phyloP scores from a whole-genome alignment of 208 protist species.

The Tritrichomonas musculus region DNA sequence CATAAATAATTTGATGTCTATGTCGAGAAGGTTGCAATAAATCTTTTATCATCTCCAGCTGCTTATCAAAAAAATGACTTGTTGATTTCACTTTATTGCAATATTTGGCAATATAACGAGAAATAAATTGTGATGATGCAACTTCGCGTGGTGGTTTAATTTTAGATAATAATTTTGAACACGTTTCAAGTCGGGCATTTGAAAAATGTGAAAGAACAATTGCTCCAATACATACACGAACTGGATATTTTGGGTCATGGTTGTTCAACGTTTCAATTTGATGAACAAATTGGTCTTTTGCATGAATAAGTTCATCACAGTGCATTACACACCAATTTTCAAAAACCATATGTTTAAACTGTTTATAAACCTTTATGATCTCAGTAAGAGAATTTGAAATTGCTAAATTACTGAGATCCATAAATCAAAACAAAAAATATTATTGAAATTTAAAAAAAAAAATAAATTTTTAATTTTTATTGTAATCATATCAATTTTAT shows the following conservation, averaged over 20 bases:
- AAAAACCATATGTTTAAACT: neutral
- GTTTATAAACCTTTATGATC: neutral
- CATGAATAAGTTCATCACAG: neutral
- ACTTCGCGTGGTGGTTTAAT: neutral
- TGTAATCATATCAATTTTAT: too few relatives aligned
- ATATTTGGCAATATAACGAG: neutral
- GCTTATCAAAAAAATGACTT: neutral
- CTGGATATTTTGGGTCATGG: neutral
- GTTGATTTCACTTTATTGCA: neutral
- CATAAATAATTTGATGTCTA: neutral
- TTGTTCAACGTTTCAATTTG: neutral
- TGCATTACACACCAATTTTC: constrained; percentile 29
- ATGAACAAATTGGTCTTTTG: neutral
- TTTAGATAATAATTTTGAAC: neutral
- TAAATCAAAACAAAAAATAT: neutral
- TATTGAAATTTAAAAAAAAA: neutral
- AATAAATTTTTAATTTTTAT: neutral
- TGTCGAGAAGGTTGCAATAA: neutral
- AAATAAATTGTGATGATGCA: neutral
- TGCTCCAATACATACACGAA: neutral
- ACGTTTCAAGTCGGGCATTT: neutral
- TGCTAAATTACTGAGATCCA: neutral
- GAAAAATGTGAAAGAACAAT: neutral
- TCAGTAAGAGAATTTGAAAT: neutral
- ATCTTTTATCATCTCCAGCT: neutral